Base-by-base conservation (phyloP, 768 basidiomycete species). In the Sarcodon sp. region DNA sequence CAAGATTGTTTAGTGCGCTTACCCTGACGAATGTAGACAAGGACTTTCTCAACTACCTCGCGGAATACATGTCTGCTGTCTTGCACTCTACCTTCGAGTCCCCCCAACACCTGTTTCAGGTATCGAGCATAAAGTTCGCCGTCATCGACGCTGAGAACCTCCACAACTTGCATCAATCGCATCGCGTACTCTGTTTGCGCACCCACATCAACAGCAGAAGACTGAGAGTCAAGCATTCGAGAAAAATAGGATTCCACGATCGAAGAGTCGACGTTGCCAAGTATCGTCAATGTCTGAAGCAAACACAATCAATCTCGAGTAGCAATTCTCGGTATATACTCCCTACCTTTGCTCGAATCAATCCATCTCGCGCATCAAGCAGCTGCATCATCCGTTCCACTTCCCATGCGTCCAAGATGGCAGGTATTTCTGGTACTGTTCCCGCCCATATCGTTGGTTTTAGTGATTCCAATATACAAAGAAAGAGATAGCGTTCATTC, bases 341-440 rank as follows among this genome's bases (percentile, higher is more conserved):
- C 48, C 69, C 48, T 54, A 83, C 87, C 69, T 70, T 80, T 46
- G 61, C 69, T 48, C 84, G 71, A 36, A 87, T 73, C 31, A 69
- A 55, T 7, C 58, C 52, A 58, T 90, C 87, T 1, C 69, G 61
- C 2, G 75, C 77, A 50, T 80, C 73, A 27, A 90, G 64, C 12
- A 83, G 62, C 50, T 70, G 72, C 77, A 90, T 83, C 16, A 89
- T 67, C 33, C 68, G 66, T 45, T 80, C 80, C 35, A 90, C 86
- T 46, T 89, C 87, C 71, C 73, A 75, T 47, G 68, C 75, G n/a
- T 85, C 80, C 43, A 89, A 61, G 7, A 77, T 63, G 1, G 78
- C 66, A 34, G 72, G 69, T 15, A 72, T 61, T 5, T 71, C 69
- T 3, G 69, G 60, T 6, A 60, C 64, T 7, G 72, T 77, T 10